Evolutionary conservation across 306 rosid genomes (phyloP).

Genomic region (Crotalaria pallida): DNA sequence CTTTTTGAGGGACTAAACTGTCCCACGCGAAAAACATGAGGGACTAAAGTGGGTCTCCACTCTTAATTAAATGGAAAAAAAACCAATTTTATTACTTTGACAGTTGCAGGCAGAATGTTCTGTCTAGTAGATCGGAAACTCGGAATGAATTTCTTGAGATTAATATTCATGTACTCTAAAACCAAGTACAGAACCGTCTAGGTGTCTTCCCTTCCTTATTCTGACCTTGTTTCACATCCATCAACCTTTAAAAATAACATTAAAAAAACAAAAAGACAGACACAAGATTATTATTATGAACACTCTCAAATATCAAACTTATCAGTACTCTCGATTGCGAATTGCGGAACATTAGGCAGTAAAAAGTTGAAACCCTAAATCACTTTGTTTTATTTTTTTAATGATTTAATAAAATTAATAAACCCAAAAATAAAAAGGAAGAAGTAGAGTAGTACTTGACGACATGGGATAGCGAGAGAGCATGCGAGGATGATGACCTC

Average conservation of each 20-base stretch:
- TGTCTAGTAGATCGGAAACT: slow-evolving; percentile 60
- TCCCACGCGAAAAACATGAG: no score
- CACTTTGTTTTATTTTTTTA: no score
- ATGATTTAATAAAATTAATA: no score
- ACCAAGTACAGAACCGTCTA: slow-evolving; percentile 89
- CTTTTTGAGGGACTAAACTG: no score
- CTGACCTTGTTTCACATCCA: slow-evolving; percentile 91
- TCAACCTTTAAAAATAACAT: slow-evolving; percentile 28
- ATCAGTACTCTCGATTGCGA: no score
- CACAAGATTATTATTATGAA: no score
- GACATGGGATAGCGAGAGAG: slow-evolving; percentile 82
- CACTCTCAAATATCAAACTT: no score
- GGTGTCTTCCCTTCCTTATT: slow-evolving; percentile 90
- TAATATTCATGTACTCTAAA: slow-evolving; percentile 88
- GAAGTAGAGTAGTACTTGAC: slow-evolving; percentile 53
- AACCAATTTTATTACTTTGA: slow-evolving; percentile 46
- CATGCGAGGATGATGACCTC: slow-evolving; percentile 87
- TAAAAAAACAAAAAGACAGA: no score
- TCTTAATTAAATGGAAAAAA: not conserved
- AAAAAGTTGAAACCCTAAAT: no score
- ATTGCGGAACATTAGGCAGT: no score
- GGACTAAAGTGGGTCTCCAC: no score
- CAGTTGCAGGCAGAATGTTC: slow-evolving; percentile 33
- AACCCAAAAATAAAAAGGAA: no score
- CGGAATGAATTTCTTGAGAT: slow-evolving; percentile 77